Evolutionary conservation across 1,284 basidiomycete species (phyloP).

Genomic region (Sanghuangporus weigelae): DNA sequence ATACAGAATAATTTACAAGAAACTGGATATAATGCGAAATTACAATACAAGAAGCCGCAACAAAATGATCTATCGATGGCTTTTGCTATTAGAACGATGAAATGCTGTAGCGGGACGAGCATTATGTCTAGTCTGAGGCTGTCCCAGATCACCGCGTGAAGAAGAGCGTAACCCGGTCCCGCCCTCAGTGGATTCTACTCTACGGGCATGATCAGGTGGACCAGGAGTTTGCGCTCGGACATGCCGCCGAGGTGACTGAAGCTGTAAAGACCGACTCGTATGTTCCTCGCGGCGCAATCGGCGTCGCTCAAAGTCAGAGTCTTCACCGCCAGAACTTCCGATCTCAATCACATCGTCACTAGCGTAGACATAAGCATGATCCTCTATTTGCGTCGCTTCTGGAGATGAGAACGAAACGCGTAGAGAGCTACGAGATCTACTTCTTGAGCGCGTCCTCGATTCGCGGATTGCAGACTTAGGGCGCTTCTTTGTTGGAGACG

Average conservation of each 20-base stretch:
- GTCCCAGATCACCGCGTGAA: background rate
- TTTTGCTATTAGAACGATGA: background rate
- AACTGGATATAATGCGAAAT: background rate
- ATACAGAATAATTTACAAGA: background rate
- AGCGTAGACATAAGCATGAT: background rate
- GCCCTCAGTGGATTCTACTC: background rate
- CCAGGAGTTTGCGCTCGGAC: slow-evolving; percentile 10
- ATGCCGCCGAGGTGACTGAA: background rate
- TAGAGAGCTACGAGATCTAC: background rate
- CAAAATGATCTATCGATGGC: background rate
- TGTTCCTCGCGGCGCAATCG: background rate
- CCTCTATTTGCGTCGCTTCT: slow-evolving; percentile 13
- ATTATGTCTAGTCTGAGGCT: background rate
- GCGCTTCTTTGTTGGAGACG: background rate
- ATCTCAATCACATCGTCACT: background rate
- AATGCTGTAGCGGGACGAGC: background rate
- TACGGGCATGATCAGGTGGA: background rate
- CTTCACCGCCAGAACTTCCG: background rate
- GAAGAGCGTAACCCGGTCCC: background rate
- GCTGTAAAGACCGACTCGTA: background rate
- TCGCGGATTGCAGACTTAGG: slow-evolving; percentile 13
- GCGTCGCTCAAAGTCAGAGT: background rate
- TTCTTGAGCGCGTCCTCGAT: background rate
- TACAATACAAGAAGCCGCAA: background rate
- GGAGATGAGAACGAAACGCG: slow-evolving; percentile 16